phyloP scores from a whole-genome alignment of 139 green algal species.

The Coccomyxa sp. region DNA sequence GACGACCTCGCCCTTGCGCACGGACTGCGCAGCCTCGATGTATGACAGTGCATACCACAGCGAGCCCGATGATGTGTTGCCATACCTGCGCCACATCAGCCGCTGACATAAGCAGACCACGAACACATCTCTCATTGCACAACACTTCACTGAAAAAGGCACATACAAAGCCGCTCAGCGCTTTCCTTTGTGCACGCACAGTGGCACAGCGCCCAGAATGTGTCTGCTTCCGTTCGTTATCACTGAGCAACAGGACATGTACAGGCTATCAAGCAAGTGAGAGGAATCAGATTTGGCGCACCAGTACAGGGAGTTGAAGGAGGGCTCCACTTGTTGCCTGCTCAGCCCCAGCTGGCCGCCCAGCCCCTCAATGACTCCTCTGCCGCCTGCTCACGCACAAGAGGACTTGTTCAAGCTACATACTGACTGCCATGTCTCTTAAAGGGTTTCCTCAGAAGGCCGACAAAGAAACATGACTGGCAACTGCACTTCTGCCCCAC shows the following conservation, averaged over 20 bases:
- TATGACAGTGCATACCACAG: constrained; percentile 83
- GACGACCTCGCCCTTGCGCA: constrained; percentile 66
- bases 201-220: no score
- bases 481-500: no score
- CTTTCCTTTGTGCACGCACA: no score
- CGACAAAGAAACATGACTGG: no score
- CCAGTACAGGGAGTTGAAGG: constrained; percentile 45
- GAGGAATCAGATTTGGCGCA: constrained; percentile 40
- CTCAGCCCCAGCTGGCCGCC: constrained; percentile 65
- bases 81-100: constrained; percentile 41
- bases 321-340: constrained; percentile 43
- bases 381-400: constrained; percentile 36
- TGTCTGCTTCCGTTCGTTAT: no score
- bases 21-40: constrained; percentile 60
- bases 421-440: no score
- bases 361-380: constrained; percentile 76
- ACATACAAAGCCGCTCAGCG: background rate
- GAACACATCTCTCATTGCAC: background rate
- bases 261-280: no score
- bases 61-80: constrained; percentile 78
- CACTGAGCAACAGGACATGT: no score
- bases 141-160: background rate
- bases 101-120: background rate
- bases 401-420: background rate
- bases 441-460: no score